Evolutionary conservation across 441 rosid genomes (phyloP).

Genomic region (Isatis lusitanica): DNA sequence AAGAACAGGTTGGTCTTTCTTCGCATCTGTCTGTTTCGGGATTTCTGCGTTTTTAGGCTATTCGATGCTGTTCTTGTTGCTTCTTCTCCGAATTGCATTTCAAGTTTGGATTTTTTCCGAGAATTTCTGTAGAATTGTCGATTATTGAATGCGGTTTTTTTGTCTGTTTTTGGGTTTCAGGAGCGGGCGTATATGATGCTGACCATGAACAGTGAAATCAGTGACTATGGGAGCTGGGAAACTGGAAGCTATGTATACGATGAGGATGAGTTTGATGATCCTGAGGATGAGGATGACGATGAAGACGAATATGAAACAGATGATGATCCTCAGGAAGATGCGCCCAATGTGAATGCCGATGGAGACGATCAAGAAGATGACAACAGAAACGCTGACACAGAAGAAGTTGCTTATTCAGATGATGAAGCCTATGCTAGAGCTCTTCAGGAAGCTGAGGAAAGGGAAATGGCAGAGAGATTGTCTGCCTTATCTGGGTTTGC

Average conservation of each 20-base stretch:
- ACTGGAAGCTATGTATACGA: constrained; percentile 61
- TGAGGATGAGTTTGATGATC: constrained; percentile 73
- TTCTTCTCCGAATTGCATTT: not conserved
- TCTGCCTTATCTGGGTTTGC: constrained; percentile 68
- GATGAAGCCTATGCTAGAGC: constrained; percentile 95
- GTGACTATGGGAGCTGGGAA: constrained; percentile 88
- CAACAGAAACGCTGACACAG: constrained; percentile 41
- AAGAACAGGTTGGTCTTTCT: constrained; percentile 67
- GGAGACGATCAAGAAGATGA: constrained; percentile 42
- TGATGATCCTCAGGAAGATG: constrained; percentile 53
- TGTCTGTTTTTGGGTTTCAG: constrained; percentile 36
- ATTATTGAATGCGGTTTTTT: constrained; percentile 10
- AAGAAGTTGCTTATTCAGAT: constrained; percentile 59
- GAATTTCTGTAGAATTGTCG: constrained; percentile 9
- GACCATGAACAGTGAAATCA: constrained; percentile 60
- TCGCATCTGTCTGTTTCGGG: not conserved
- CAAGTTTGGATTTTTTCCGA: not conserved
- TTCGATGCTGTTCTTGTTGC: not conserved
- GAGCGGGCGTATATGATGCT: constrained; percentile 93
- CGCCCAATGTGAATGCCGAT: constrained; percentile 50
- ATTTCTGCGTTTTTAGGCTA: not conserved
- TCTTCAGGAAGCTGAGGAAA: constrained; percentile 82
- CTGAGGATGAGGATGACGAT: constrained; percentile 47
- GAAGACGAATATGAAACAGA: constrained; percentile 45
- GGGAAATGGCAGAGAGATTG: constrained; percentile 77